Conservation (phyloP, 805 yeast genomes). For the Yarrowia porcina region DNA sequence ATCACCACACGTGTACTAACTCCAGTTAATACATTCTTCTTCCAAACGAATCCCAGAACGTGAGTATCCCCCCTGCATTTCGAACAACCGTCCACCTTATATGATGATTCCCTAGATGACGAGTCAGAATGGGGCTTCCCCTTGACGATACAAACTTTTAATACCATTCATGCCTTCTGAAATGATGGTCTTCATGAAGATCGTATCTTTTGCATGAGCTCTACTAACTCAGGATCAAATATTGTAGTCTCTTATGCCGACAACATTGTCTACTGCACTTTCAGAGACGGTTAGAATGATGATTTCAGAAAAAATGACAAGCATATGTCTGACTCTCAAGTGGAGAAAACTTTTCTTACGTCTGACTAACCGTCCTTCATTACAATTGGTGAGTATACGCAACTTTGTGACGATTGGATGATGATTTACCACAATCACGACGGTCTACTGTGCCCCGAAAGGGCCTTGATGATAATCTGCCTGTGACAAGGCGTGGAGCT, state of each 20-base stretch:
- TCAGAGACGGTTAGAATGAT: conserved; percentile 53
- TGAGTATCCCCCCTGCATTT: neutral
- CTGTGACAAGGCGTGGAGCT: conserved; percentile 81
- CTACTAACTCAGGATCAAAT: conserved; percentile 4
- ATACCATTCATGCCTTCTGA: conserved; percentile 97
- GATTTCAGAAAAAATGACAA: conserved; percentile 76
- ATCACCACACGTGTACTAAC: conserved; percentile 9
- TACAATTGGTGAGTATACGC: conserved; percentile 28
- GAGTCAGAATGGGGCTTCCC: conserved; percentile 97
- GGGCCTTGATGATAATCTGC: conserved; percentile 71
- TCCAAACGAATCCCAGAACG: neutral
- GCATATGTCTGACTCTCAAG: conserved; percentile 89
- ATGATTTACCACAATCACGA: conserved; percentile 64
- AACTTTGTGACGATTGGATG: conserved; percentile 38
- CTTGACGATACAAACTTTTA: conserved; percentile 77
- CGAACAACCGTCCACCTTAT: neutral
- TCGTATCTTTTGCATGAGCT: neutral
- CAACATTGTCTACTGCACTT: neutral
- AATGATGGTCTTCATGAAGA: conserved; percentile 27
- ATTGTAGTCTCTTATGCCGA: neutral
- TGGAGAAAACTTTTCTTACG: conserved; percentile 62
- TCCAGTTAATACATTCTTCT: neutral
- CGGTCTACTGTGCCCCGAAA: conserved; percentile 63
- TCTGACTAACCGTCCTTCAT: conserved; percentile 47
- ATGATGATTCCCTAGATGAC: conserved; percentile 69